A percentile compares a stretch with the other conserved stretches of the same genome.
Conservation (phyloP, 2,329 filamentous ascomycete species). For the Paracoccidioides lutzii region DNA sequence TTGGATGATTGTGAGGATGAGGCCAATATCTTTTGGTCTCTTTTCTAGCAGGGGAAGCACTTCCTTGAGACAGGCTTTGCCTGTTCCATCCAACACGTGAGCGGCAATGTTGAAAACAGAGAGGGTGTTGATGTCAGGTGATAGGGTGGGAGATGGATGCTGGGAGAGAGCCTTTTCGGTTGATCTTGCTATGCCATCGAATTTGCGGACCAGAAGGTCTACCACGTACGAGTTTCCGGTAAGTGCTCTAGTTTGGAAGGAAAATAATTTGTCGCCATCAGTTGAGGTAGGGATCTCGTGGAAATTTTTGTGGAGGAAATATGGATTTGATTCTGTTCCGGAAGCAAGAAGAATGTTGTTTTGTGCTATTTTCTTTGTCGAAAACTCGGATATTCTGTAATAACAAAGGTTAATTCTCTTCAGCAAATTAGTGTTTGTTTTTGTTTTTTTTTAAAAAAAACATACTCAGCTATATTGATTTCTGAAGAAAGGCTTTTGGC, state of each 20-base stretch:
- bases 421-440: not conserved
- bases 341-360: slow-evolving; percentile 44
- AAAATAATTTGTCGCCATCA: slow-evolving; percentile 44
- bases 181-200: slow-evolving; percentile 44
- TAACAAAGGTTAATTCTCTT: not conserved
- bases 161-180: slow-evolving; percentile 39
- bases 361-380: slow-evolving; percentile 47
- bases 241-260: slow-evolving; percentile 43
- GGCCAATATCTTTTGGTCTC: slow-evolving; percentile 65
- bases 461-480: slow-evolving; percentile 41
- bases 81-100: slow-evolving; percentile 48
- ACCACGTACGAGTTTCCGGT: slow-evolving; percentile 43
- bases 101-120: slow-evolving; percentile 63
- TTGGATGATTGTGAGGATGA: slow-evolving; percentile 68
- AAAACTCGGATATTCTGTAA: slow-evolving; percentile 43
- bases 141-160: slow-evolving; percentile 37
- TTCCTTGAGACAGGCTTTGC: slow-evolving; percentile 55
- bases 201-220: slow-evolving; percentile 49
- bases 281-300: slow-evolving; percentile 35
- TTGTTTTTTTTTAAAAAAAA: no score
- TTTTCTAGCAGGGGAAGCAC: slow-evolving; percentile 58
- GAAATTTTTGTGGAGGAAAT: slow-evolving; percentile 44
- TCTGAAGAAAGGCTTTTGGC: slow-evolving; percentile 40
- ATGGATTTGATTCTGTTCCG: slow-evolving; percentile 41
- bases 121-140: slow-evolving; percentile 41